Evolutionary conservation across 2,329 filamentous ascomycete genomes (phyloP).

Genomic region (Aspergillus tubingensis): DNA sequence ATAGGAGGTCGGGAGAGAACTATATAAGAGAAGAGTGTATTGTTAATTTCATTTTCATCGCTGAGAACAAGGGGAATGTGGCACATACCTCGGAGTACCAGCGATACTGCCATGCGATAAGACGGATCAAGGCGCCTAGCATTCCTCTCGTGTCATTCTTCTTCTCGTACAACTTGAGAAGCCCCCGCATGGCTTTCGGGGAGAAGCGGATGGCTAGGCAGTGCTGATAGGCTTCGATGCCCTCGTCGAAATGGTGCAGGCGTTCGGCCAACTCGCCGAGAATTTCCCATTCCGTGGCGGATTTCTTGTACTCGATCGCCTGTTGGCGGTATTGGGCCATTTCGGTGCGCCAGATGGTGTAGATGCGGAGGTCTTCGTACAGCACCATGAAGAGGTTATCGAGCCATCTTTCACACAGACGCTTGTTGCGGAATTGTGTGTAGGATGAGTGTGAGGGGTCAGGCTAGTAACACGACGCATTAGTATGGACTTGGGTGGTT

Average conservation of each 20-base stretch:
- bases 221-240: slow-evolving; percentile 86
- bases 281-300: slow-evolving; percentile 97
- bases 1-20: slow-evolving; percentile 90
- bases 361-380: slow-evolving; percentile 95
- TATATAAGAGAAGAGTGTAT: slow-evolving; percentile 33
- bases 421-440: slow-evolving; percentile 93
- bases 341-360: slow-evolving; percentile 98
- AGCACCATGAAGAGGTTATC: slow-evolving; percentile 99
- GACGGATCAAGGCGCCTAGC: slow-evolving; percentile 79
- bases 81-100: slow-evolving; percentile 88
- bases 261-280: slow-evolving; percentile 89
- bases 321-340: slow-evolving; percentile 94
- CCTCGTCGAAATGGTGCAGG: slow-evolving; percentile 88
- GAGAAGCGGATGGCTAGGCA: slow-evolving; percentile 88
- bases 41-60: slow-evolving; percentile 6
- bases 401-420: slow-evolving; percentile 94
- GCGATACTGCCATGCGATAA: slow-evolving; percentile 97
- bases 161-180: slow-evolving; percentile 77
- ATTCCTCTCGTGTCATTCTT: slow-evolving; percentile 77
- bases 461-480: slow-evolving; percentile 46
- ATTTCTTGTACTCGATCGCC: slow-evolving; percentile 94
- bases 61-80: not conserved
- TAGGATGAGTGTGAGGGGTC: slow-evolving; percentile 71
- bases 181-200: slow-evolving; percentile 84
- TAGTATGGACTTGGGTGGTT: not conserved